These are phyloP conservation scores for Erythrobasidium yunnanense DNA, from an alignment of 768 basidiomycete genomes.

Conservation along the genomic window DNA sequence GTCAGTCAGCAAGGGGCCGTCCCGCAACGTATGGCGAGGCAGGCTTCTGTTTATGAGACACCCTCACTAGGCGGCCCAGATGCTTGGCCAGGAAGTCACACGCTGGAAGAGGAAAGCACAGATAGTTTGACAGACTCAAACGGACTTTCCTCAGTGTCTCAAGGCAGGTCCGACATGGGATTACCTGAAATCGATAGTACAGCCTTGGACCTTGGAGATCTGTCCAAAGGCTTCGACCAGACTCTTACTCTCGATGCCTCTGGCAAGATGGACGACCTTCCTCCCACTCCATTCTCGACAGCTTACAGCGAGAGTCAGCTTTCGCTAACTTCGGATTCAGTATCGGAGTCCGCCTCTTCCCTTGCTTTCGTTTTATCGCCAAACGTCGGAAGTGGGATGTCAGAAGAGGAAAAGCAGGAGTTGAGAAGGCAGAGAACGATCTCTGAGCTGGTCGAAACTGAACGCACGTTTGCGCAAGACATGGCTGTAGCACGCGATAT, in stretches of 20 bases:
- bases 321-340: background rate
- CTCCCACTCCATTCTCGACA: background rate
- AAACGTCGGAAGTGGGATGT: background rate
- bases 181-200: too few species aligned
- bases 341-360: background rate
- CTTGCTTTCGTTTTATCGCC: too few species aligned
- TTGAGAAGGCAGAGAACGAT: constrained; percentile 42
- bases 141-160: too few species aligned
- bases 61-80: background rate
- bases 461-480: constrained; percentile 92
- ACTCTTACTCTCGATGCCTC: too few species aligned
- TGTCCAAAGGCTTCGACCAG: too few species aligned
- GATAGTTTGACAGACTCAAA: too few species aligned
- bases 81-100: background rate
- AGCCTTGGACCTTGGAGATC: too few species aligned
- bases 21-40: background rate
- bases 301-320: background rate
- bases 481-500: constrained; percentile 88
- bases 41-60: background rate
- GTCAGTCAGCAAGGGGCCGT: background rate
- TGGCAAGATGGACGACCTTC: background rate
- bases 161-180: too few species aligned
- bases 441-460: constrained; percentile 83
- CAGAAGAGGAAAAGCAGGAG: constrained; percentile 8
- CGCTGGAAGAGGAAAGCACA: too few species aligned